These are phyloP conservation scores for Termitomyces sp. DNA, from an alignment of 768 basidiomycete species.

Conservation along the genomic window DNA sequence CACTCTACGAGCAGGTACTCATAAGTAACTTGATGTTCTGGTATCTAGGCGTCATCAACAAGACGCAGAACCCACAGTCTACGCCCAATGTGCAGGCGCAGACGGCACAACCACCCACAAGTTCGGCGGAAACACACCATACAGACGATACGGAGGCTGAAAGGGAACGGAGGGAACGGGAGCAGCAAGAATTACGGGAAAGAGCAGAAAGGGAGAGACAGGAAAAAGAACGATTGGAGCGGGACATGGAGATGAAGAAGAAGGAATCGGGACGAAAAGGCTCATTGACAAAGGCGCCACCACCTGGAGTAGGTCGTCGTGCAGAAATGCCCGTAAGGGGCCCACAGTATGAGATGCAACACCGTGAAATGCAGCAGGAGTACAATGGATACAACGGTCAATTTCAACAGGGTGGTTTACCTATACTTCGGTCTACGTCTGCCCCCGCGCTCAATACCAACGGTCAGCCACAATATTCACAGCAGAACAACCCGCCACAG, in stretches of 20 bases:
- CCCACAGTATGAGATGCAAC: conserved; percentile 93
- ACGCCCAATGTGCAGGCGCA: conserved; percentile 30
- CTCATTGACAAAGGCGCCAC: conserved; percentile 65
- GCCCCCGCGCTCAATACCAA: conserved; percentile 21
- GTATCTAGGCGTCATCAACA: conserved; percentile 98
- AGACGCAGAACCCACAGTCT: conserved; percentile 58
- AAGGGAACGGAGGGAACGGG: conserved; percentile 35
- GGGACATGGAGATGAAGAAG: conserved; percentile 55
- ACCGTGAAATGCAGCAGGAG: conserved; percentile 90
- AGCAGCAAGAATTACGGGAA: conserved; percentile 38
- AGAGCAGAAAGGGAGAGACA: conserved; percentile 37
- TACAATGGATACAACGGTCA: conserved; percentile 50
- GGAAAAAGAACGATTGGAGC: conserved; percentile 39
- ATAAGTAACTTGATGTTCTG: conserved; percentile 98
- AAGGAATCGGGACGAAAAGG: conserved; percentile 49
- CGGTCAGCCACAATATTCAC: conserved; percentile 28
- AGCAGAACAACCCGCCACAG: conserved; percentile 22
- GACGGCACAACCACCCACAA: conserved; percentile 19
- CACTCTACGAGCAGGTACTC: conserved; percentile 94
- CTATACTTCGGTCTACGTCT: conserved; percentile 23
- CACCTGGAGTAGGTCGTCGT: conserved; percentile 49
- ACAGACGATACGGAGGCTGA: conserved; percentile 36
- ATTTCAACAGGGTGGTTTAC: conserved; percentile 25
- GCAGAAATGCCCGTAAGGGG: conserved; percentile 87
- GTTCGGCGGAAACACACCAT: conserved; percentile 28